phyloP scores from a whole-genome alignment of 1,139 yeast species.

The Arxiozyma slooffiae region DNA sequence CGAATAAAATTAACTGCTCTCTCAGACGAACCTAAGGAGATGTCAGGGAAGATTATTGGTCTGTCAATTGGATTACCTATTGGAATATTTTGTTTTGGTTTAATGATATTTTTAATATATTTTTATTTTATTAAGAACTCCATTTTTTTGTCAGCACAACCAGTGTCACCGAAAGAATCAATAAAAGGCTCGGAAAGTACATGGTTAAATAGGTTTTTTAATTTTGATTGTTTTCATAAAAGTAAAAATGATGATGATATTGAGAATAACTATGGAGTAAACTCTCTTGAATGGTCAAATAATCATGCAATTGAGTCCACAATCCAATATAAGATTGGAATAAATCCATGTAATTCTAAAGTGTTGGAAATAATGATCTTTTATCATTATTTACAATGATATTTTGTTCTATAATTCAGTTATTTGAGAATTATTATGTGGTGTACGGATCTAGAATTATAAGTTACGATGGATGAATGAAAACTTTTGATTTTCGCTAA shows the following conservation, averaged over 20 bases:
- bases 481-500: too few species aligned
- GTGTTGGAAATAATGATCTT: too few species aligned
- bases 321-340: conserved; percentile 17
- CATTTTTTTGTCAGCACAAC: conserved; percentile 1
- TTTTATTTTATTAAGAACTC: conserved; percentile 11
- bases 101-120: conserved; percentile 15
- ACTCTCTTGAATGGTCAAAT: conserved; percentile 9
- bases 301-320: conserved; percentile 13
- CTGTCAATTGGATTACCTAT: conserved; percentile 27
- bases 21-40: neutral
- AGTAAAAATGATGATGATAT: conserved; percentile 4
- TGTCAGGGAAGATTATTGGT: conserved; percentile 18
- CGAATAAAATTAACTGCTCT: neutral
- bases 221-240: conserved; percentile 2
- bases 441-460: too few species aligned
- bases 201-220: conserved; percentile 6
- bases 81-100: conserved; percentile 19
- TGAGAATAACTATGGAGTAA: conserved; percentile 6
- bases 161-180: conserved; percentile 7
- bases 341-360: conserved; percentile 5
- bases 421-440: too few species aligned
- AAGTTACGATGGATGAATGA: too few species aligned
- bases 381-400: too few species aligned
- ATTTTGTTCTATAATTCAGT: too few species aligned
- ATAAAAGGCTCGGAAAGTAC: neutral